Percentiles rank a stretch among this genome's conserved stretches.
Evolutionary conservation across 306 rosid species (phyloP).

Genomic region (Benincasa hispida): DNA sequence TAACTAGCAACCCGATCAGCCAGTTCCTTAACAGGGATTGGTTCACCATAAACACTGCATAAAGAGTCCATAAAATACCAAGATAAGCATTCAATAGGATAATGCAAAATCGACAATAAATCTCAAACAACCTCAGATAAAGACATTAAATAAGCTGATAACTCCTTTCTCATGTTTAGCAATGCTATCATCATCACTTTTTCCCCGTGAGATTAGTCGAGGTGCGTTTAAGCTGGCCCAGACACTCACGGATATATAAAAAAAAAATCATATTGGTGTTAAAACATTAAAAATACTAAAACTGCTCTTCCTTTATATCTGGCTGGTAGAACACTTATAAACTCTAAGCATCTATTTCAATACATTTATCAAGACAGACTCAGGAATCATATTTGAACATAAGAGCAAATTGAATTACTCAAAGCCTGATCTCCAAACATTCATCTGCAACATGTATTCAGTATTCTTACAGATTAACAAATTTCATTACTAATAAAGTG

Average conservation of each 20-base stretch:
- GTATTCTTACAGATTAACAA: neutral
- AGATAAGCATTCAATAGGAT: conserved; percentile 11
- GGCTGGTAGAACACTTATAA: no score
- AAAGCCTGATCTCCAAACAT: neutral
- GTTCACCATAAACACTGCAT: conserved; percentile 74
- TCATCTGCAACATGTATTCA: neutral
- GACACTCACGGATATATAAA: no score
- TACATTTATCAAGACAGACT: neutral
- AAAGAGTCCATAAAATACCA: conserved; percentile 8
- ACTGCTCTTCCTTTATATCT: neutral
- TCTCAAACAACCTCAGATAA: neutral
- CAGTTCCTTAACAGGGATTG: conserved; percentile 85
- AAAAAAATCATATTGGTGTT: neutral
- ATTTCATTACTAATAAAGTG: neutral
- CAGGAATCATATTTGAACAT: neutral
- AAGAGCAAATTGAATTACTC: neutral
- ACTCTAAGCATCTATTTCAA: neutral
- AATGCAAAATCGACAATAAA: neutral
- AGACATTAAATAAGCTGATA: neutral
- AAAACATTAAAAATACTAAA: neutral
- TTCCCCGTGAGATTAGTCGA: no score
- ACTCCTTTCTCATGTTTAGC: neutral
- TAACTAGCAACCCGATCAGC: conserved; percentile 96
- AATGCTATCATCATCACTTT: neutral
- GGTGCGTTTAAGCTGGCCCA: no score